Base-by-base conservation (phyloP, 805 yeast genomes). In the Ogataea populi-albae region DNA sequence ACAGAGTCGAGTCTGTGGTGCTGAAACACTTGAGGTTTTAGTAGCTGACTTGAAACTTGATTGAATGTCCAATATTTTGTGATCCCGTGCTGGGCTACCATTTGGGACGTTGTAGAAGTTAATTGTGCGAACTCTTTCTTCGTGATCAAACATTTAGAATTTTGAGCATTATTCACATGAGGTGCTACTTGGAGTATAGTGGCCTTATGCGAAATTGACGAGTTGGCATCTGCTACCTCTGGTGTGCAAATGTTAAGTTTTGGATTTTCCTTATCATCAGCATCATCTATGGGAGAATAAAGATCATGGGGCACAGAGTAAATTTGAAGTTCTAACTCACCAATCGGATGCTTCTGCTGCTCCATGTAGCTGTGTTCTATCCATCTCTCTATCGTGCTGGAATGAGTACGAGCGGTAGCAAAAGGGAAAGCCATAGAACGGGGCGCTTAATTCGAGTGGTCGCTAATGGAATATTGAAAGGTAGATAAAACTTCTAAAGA, bases 1-100 rank as follows among this genome's bases (percentile, higher is more conserved):
- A 12, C 22, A 11, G 10, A 24, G 7, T 27, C 30, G 10, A 46
- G 32, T 7, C 3, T 17, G 26, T 47, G 50, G 12, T 38, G 49
- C 11, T 43, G 47, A 24, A 47, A 52, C 10, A n/a, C 12, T 33
- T 43, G 55, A 17, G 51, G 55, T 14, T 39, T 31, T 3, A 50
- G 29, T 8, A 37, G 21, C 21, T 30, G 16, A 9, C 30, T 32
- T 12, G 14, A 10, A 5, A 38, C 17, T 9, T 24, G 17, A n/a
- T 29, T 23, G 6, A 23, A 30, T 3, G 27, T 25, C 43, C 47
- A 46, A 21, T 29, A 46, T 14, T 43, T 25, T 5, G 17, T 38
- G 15, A 15, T 14, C 10, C 42, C 39, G 24, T 30, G 28, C 6
- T 7, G 10, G 6, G 17, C 19, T 12, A 17, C 14, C 9, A 26